These are phyloP conservation scores for Barnettozyma pratensis DNA, from an alignment of 805 yeast species.

Conservation along the genomic window DNA sequence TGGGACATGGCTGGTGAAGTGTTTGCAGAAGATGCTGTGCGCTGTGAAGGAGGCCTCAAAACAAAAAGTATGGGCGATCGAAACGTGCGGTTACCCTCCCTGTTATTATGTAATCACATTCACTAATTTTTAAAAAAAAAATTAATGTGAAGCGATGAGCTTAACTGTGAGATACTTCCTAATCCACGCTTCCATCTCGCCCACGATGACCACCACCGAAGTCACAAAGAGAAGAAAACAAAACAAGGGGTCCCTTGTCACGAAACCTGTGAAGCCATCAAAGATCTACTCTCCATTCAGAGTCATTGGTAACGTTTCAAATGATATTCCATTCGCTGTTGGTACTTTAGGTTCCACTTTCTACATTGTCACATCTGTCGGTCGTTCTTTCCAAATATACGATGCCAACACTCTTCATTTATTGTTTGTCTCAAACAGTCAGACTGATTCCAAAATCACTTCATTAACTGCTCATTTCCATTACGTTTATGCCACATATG, in stretches of 20 bases:
- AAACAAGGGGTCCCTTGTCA: slow-evolving; percentile 14
- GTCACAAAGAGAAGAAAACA: slow-evolving; percentile 5
- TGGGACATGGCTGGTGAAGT: slow-evolving; percentile 10
- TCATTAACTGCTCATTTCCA: slow-evolving; percentile 79
- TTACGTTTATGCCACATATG: slow-evolving; percentile 74
- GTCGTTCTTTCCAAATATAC: slow-evolving; percentile 84
- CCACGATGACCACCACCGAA: background rate
- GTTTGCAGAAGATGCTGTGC: background rate
- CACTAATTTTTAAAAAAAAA: no score
- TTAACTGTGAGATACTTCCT: no score
- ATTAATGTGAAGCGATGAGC: no score
- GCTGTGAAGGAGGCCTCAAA: no score
- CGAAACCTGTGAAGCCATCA: slow-evolving; percentile 30
- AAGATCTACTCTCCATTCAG: slow-evolving; percentile 82
- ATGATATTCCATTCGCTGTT: slow-evolving; percentile 77
- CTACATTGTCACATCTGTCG: slow-evolving; percentile 86
- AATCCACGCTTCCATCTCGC: no score
- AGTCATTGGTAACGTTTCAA: slow-evolving; percentile 87
- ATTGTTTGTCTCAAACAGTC: slow-evolving; percentile 78
- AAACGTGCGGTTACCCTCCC: no score
- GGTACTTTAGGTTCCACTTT: slow-evolving; percentile 87
- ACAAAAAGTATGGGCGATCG: no score
- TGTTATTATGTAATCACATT: no score
- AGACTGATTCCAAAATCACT: slow-evolving; percentile 65
- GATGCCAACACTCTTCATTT: slow-evolving; percentile 85